These are phyloP conservation scores for Stereum hirsutum DNA, from an alignment of 1,284 basidiomycete genomes.

Conservation along the genomic window DNA sequence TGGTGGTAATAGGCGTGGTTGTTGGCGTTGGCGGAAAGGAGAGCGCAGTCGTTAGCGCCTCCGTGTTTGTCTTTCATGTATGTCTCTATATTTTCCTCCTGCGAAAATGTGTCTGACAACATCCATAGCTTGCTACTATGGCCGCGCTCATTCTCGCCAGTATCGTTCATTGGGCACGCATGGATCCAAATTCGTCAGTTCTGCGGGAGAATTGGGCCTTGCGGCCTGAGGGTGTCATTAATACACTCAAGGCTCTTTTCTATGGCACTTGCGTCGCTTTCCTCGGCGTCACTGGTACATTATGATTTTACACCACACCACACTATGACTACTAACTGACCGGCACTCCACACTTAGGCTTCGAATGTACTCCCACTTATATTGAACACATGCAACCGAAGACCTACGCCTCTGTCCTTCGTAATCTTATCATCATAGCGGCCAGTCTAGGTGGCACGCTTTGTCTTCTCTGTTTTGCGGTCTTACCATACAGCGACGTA, in stretches of 20 bases:
- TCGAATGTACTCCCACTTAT: constrained; percentile 53
- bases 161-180: constrained; percentile 38
- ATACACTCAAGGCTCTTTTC: constrained; percentile 39
- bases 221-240: constrained; percentile 22
- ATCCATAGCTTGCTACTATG: constrained; percentile 40
- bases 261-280: constrained; percentile 60
- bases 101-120: constrained; percentile 4
- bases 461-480: constrained; percentile 47
- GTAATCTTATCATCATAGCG: constrained; percentile 54
- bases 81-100: constrained; percentile 14
- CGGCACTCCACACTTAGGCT: constrained; percentile 6
- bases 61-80: constrained; percentile 50
- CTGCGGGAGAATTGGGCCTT: constrained; percentile 48
- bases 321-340: neutral
- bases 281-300: constrained; percentile 56
- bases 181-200: constrained; percentile 24
- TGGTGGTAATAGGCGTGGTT: constrained; percentile 41
- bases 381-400: constrained; percentile 46
- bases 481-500: constrained; percentile 43
- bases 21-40: constrained; percentile 53
- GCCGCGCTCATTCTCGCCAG: constrained; percentile 37
- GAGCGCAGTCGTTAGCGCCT: constrained; percentile 48
- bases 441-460: constrained; percentile 44
- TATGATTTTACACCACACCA: constrained; percentile 3
- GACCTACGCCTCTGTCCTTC: constrained; percentile 45